A percentile compares a stretch with the other conserved stretches of the same genome.
Conservation (phyloP, 1,139 yeast species). For the Debaryomyces coudertii region DNA sequence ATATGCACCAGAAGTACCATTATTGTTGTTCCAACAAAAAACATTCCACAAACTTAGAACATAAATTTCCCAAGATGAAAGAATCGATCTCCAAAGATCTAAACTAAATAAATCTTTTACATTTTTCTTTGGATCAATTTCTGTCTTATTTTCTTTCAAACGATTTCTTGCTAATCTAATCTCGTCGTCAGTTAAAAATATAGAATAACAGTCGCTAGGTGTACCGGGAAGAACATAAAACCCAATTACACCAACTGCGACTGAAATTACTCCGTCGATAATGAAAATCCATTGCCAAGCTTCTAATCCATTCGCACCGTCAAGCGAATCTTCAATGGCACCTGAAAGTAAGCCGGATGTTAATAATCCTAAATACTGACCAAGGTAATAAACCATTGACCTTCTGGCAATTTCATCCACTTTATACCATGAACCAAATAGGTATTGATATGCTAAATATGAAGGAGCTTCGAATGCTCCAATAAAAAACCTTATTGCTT, state of each 20-base stretch:
- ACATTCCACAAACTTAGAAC: conserved; percentile 55
- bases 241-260: conserved; percentile 64
- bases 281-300: conserved; percentile 81
- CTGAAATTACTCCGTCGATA: conserved; percentile 63
- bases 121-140: conserved; percentile 29
- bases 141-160: conserved; percentile 48
- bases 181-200: conserved; percentile 64
- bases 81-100: conserved; percentile 51
- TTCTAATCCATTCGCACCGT: conserved; percentile 51
- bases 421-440: conserved; percentile 65
- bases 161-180: conserved; percentile 62
- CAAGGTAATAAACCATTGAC: conserved; percentile 62
- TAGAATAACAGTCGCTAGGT: conserved; percentile 60
- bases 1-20: conserved; percentile 53
- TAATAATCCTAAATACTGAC: conserved; percentile 62
- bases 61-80: conserved; percentile 60
- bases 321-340: conserved; percentile 53
- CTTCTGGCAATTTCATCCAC: conserved; percentile 57
- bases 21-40: conserved; percentile 65
- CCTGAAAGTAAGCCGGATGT: conserved; percentile 69
- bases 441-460: conserved; percentile 61
- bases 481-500: conserved; percentile 61
- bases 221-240: conserved; percentile 69
- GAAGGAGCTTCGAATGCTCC: conserved; percentile 67
- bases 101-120: conserved; percentile 33